These are phyloP conservation scores for Blastomyces gilchristii DNA, from an alignment of 2,329 filamentous ascomycete genomes.

Conservation along the genomic window DNA sequence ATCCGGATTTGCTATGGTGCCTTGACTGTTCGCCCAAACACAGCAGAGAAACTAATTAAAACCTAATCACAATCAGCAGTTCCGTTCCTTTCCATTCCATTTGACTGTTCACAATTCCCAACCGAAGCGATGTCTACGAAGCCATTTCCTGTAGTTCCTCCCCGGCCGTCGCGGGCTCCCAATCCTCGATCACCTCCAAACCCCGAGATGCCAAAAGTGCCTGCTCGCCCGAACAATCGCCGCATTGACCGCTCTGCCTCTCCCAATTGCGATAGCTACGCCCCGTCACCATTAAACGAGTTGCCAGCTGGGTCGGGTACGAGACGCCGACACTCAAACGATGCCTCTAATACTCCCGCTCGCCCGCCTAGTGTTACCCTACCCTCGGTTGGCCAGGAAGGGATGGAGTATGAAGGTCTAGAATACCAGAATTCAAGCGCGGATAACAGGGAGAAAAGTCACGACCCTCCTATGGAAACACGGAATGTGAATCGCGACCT, in stretches of 20 bases:
- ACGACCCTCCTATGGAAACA: constrained; percentile 56
- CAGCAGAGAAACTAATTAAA: constrained; percentile 3
- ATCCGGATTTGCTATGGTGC: neutral
- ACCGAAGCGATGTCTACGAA: constrained; percentile 10
- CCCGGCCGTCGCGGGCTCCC: constrained; percentile 49
- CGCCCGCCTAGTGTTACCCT: constrained; percentile 69
- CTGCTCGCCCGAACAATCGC: constrained; percentile 61
- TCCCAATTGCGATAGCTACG: constrained; percentile 66
- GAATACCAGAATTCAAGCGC: constrained; percentile 31
- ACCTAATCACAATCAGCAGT: constrained; percentile 7
- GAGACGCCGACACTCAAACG: constrained; percentile 26
- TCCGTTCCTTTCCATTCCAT: neutral
- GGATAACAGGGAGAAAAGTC: constrained; percentile 37
- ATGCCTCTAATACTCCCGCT: constrained; percentile 23
- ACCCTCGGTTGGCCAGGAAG: constrained; percentile 81
- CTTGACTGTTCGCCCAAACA: neutral
- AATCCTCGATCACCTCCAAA: constrained; percentile 27
- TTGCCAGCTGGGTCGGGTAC: constrained; percentile 37
- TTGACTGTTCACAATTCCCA: constrained; percentile 26
- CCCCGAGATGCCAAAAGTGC: constrained; percentile 58
- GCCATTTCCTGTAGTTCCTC: constrained; percentile 49
- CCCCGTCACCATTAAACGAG: constrained; percentile 77
- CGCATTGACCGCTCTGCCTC: constrained; percentile 64
- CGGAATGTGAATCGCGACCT: constrained; percentile 69
- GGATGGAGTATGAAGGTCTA: constrained; percentile 69